Conservation (phyloP, 768 basidiomycete species). For the Lactifluus piperatus region DNA sequence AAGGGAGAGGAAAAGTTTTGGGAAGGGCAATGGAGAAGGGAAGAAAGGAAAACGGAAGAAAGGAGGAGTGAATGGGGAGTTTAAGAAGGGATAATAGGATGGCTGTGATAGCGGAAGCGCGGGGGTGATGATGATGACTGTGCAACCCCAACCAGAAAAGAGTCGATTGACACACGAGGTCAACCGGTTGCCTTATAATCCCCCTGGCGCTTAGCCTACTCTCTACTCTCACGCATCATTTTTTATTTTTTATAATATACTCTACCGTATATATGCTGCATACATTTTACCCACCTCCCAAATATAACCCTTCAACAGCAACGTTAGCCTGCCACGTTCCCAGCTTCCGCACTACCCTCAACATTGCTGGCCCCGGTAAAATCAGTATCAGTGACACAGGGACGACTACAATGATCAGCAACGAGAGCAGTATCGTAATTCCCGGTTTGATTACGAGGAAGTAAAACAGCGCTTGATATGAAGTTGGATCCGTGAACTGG, state of each 20-base stretch:
- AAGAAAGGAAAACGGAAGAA: not conserved
- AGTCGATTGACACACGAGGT: slow-evolving; percentile 12
- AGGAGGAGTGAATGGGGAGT: not conserved
- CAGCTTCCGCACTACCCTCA: slow-evolving; percentile 54
- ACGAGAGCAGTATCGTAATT: slow-evolving; percentile 59
- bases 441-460: slow-evolving; percentile 82
- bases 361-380: slow-evolving; percentile 56
- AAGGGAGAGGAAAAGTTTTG: not conserved
- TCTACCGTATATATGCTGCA: no score
- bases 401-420: slow-evolving; percentile 46
- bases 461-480: slow-evolving; percentile 81
- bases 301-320: slow-evolving; percentile 61
- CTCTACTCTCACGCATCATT: no score
- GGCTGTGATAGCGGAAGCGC: slow-evolving; percentile 8
- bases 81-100: slow-evolving; percentile 18
- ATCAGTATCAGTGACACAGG: slow-evolving; percentile 51
- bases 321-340: slow-evolving; percentile 81
- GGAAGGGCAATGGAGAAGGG: not conserved
- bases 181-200: not conserved
- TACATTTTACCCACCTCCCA: slow-evolving; percentile 32
- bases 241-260: not conserved
- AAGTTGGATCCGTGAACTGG: slow-evolving; percentile 74
- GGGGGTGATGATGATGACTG: slow-evolving; percentile 4
- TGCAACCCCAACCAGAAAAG: not conserved
- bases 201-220: slow-evolving; percentile 12